phyloP scores from a whole-genome alignment of 2,329 filamentous ascomycete species.

The Sporothrix variecibatus region DNA sequence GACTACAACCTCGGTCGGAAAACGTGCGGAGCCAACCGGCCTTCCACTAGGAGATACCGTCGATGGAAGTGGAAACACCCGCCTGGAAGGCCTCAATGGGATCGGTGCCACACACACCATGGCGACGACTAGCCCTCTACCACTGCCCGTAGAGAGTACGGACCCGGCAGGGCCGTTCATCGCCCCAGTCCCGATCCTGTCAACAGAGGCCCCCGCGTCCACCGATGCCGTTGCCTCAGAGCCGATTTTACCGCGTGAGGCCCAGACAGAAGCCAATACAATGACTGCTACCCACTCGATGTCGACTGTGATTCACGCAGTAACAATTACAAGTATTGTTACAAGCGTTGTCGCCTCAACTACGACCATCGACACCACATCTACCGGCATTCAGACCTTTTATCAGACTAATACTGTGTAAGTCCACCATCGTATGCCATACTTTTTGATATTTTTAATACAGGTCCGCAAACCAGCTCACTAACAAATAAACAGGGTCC shows the following conservation, averaged over 20 bases:
- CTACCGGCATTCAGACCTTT: constrained; percentile 13
- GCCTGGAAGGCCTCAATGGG: neutral
- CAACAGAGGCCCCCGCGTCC: neutral
- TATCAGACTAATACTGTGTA: constrained; percentile 30
- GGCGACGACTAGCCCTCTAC: neutral
- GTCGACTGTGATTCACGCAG: constrained; percentile 23
- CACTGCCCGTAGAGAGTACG: neutral
- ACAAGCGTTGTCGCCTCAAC: constrained; percentile 17
- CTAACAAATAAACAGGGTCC: constrained; percentile 19
- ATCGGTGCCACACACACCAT: neutral
- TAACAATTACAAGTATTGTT: constrained; percentile 23
- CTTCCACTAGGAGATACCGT: neutral
- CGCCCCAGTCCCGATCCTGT: neutral
- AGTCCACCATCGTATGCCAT: neutral
- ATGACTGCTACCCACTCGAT: constrained; percentile 17
- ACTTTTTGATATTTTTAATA: neutral
- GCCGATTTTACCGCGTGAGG: constrained; percentile 14
- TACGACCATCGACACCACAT: constrained; percentile 21
- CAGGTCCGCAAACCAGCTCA: neutral
- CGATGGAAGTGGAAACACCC: neutral
- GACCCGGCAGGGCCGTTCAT: neutral
- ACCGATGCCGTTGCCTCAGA: neutral
- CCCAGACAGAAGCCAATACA: constrained; percentile 24
- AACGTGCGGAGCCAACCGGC: constrained; percentile 20
- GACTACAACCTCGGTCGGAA: constrained; percentile 21